phyloP scores from a whole-genome alignment of 352 stramenopile genomes.

The Phytophthora macrochlamydospora region DNA sequence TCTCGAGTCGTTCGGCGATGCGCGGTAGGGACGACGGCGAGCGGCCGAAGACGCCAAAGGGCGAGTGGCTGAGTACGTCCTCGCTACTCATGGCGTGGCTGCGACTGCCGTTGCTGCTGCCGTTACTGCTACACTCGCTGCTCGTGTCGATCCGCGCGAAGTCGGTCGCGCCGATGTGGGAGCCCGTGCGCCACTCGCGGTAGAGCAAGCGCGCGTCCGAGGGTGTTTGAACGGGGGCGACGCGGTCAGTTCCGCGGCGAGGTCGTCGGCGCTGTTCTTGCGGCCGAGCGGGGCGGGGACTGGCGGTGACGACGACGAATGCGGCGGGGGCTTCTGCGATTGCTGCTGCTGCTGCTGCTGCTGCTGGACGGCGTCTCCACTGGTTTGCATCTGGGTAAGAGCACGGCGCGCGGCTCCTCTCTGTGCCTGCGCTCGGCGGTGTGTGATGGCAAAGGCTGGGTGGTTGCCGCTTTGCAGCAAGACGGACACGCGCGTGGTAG shows the following conservation, averaged over 20 bases:
- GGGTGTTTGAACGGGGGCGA: constrained; percentile 54
- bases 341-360: constrained; percentile 1
- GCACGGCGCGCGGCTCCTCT: not conserved
- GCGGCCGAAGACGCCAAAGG: constrained; percentile 57
- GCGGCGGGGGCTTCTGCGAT: constrained; percentile 2
- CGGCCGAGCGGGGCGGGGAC: constrained; percentile 18
- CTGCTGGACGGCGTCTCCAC: constrained; percentile 16
- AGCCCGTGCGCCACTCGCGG: constrained; percentile 77
- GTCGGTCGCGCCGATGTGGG: constrained; percentile 44
- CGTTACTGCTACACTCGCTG: not conserved
- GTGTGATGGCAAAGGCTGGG: not conserved
- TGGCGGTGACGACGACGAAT: constrained; percentile 13
- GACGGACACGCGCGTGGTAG: not conserved
- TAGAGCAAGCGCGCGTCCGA: constrained; percentile 79
- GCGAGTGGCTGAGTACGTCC: constrained; percentile 64
- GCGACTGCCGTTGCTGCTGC: constrained; percentile 13
- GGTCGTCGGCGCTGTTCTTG: constrained; percentile 75
- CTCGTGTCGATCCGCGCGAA: constrained; percentile 28
- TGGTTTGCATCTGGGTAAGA: constrained; percentile 26
- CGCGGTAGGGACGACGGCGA: constrained; percentile 65
- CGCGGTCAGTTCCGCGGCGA: constrained; percentile 50
- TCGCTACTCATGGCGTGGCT: constrained; percentile 59
- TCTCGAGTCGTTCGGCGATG: constrained; percentile 74
- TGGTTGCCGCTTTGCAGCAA: not conserved
- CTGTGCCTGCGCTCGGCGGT: not conserved